phyloP scores from a whole-genome alignment of 2,329 filamentous ascomycete species.

The Alternaria atra region DNA sequence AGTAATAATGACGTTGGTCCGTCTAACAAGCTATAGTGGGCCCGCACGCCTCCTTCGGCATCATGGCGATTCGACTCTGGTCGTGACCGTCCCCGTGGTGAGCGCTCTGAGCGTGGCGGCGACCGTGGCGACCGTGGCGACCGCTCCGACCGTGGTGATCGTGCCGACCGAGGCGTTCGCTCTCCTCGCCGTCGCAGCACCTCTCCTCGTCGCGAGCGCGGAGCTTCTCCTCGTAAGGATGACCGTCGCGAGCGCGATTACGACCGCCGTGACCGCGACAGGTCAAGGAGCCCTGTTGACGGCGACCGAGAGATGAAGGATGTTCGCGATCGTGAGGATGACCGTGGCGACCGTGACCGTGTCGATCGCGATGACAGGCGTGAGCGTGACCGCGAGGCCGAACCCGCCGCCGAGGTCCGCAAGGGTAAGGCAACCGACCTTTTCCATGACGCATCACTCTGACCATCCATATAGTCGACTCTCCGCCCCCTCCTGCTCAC shows the following conservation, averaged over 20 bases:
- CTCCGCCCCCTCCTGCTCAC: slow-evolving; percentile 77
- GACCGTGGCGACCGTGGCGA: slow-evolving; percentile 67
- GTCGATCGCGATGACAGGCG: slow-evolving; percentile 60
- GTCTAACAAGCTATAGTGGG: slow-evolving; percentile 74
- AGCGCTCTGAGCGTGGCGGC: slow-evolving; percentile 72
- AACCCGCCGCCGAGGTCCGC: slow-evolving; percentile 84
- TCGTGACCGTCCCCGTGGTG: slow-evolving; percentile 42
- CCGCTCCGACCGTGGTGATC: slow-evolving; percentile 68
- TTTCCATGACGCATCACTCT: slow-evolving; percentile 32
- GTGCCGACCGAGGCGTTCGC: slow-evolving; percentile 77
- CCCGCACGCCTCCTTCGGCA: slow-evolving; percentile 94
- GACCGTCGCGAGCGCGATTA: slow-evolving; percentile 69
- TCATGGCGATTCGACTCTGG: slow-evolving; percentile 98
- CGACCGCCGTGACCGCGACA: slow-evolving; percentile 75
- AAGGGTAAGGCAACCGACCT: slow-evolving; percentile 70
- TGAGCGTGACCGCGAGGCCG: slow-evolving; percentile 68
- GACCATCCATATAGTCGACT: slow-evolving; percentile 67
- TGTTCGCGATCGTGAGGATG: slow-evolving; percentile 68
- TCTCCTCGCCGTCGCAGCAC: slow-evolving; percentile 58
- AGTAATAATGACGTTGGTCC: background rate
- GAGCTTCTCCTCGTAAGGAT: slow-evolving; percentile 84
- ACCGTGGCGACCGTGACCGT: slow-evolving; percentile 61
- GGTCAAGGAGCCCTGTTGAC: slow-evolving; percentile 67
- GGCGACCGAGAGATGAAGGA: slow-evolving; percentile 62
- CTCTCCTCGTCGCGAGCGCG: slow-evolving; percentile 65